phyloP scores from a whole-genome alignment of 495 filamentous ascomycete species.

The Pseudevernia furfuracea region DNA sequence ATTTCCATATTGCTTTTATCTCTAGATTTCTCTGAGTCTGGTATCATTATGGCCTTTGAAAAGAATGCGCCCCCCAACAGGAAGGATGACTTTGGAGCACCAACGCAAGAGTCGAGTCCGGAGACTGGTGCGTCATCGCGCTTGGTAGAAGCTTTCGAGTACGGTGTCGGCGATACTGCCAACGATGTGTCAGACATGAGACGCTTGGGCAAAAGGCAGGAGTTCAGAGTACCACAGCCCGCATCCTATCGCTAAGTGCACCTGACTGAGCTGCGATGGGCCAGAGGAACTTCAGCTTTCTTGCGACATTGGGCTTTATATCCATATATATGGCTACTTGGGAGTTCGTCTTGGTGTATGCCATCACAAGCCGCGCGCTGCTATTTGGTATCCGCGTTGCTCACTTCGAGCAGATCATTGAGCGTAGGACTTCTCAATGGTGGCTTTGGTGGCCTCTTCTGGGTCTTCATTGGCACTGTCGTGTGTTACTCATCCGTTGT shows the following conservation, averaged over 20 bases:
- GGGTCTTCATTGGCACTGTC: conserved; percentile 36
- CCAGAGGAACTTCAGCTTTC: conserved; percentile 27
- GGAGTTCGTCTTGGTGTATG: conserved; percentile 16
- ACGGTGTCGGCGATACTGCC: background rate
- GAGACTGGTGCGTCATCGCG: background rate
- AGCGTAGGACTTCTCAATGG: conserved; percentile 17
- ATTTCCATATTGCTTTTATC: background rate
- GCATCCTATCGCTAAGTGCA: background rate
- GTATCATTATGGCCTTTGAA: background rate
- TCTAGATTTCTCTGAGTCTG: background rate
- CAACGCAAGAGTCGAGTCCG: background rate
- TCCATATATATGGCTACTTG: conserved; percentile 27
- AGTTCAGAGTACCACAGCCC: conserved; percentile 20
- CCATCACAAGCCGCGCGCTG: background rate
- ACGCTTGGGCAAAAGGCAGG: conserved; percentile 33
- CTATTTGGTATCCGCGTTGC: too few relatives aligned
- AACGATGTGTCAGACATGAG: conserved; percentile 27
- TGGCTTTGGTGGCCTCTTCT: conserved; percentile 32
- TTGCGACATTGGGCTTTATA: conserved; percentile 30
- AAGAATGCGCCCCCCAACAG: background rate
- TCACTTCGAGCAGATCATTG: background rate
- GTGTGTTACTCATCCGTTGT: conserved; percentile 33
- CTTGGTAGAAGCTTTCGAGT: background rate
- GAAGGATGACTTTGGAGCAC: background rate
- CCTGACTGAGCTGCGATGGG: background rate